These are phyloP conservation scores for Ophiostoma quercus DNA, from an alignment of 2,329 filamentous ascomycete genomes.

Conservation along the genomic window DNA sequence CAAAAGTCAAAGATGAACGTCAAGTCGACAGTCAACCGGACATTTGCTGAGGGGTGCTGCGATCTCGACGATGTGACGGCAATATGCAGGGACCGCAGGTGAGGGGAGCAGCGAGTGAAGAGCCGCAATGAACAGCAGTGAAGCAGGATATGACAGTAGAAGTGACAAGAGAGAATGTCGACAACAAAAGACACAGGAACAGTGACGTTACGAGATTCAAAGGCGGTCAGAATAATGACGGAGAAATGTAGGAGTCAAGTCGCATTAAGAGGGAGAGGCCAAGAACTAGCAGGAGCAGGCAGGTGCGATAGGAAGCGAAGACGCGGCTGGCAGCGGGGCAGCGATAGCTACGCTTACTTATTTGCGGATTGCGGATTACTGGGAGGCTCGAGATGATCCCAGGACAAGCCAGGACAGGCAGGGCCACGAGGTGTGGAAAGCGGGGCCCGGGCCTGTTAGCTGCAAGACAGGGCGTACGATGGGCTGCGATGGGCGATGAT, in stretches of 20 bases:
- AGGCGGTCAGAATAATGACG: slow-evolving; percentile 6
- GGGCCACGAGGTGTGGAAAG: slow-evolving; percentile 1
- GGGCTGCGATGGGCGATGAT: background rate
- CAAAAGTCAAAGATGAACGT: background rate
- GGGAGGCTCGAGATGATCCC: background rate
- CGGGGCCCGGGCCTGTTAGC: background rate
- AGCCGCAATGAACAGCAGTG: background rate
- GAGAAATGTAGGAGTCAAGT: background rate
- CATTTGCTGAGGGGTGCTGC: slow-evolving; percentile 10
- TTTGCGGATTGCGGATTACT: background rate
- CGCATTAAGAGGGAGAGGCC: background rate
- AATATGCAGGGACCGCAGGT: slow-evolving; percentile 3
- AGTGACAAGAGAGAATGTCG: background rate
- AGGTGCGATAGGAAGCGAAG: background rate
- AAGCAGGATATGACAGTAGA: background rate
- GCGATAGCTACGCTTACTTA: background rate
- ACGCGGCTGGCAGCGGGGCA: slow-evolving; percentile 5
- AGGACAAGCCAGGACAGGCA: too few species aligned
- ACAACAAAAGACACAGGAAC: background rate
- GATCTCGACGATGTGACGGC: background rate
- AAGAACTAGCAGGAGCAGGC: background rate
- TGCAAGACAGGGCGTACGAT: background rate
- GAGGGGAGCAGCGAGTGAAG: background rate
- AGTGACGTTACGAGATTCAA: background rate
- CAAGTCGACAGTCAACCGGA: slow-evolving; percentile 11